Conservation (phyloP, 2,329 filamentous ascomycete species). For the Didymella segeticola region DNA sequence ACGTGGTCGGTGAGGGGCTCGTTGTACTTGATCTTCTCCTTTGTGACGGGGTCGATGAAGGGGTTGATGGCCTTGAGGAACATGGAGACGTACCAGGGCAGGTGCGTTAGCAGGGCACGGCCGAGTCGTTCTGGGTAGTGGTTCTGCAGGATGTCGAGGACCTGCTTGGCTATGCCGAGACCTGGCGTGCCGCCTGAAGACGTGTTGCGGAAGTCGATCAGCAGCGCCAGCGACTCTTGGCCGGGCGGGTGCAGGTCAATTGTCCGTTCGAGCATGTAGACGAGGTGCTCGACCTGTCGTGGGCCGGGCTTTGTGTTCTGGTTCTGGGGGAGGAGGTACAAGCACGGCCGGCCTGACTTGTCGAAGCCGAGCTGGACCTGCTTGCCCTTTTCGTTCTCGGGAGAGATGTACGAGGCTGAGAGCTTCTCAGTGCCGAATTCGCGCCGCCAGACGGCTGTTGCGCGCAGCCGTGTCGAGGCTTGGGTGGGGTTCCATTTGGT, state of each 20-base stretch:
- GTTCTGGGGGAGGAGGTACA: conserved; percentile 86
- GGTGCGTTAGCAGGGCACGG: conserved; percentile 85
- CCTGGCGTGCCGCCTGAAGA: conserved; percentile 78
- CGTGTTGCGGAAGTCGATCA: conserved; percentile 90
- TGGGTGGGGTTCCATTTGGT: conserved; percentile 83
- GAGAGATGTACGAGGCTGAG: conserved; percentile 85
- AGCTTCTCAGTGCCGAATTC: conserved; percentile 81
- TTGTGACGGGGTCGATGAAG: conserved; percentile 94
- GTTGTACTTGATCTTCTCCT: conserved; percentile 97
- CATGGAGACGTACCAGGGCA: conserved; percentile 87
- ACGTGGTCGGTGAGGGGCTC: conserved; percentile 86
- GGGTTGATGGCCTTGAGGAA: conserved; percentile 97
- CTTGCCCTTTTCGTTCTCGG: conserved; percentile 97
- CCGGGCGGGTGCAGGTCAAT: conserved; percentile 86
- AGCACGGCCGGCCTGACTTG: conserved; percentile 81
- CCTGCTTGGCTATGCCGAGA: conserved; percentile 78
- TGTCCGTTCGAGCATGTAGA: conserved; percentile 92
- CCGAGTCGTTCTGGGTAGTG: conserved; percentile 95
- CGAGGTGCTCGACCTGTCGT: conserved; percentile 88
- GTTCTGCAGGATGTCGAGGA: conserved; percentile 89
- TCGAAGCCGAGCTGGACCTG: conserved; percentile 90
- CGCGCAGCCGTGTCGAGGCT: conserved; percentile 78
- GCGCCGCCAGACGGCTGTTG: conserved; percentile 84
- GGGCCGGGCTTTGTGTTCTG: conserved; percentile 92
- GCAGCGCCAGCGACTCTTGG: conserved; percentile 83